These are phyloP conservation scores for Hibiscus syriacus DNA, from an alignment of 345 rosid genomes.

Conservation along the genomic window DNA sequence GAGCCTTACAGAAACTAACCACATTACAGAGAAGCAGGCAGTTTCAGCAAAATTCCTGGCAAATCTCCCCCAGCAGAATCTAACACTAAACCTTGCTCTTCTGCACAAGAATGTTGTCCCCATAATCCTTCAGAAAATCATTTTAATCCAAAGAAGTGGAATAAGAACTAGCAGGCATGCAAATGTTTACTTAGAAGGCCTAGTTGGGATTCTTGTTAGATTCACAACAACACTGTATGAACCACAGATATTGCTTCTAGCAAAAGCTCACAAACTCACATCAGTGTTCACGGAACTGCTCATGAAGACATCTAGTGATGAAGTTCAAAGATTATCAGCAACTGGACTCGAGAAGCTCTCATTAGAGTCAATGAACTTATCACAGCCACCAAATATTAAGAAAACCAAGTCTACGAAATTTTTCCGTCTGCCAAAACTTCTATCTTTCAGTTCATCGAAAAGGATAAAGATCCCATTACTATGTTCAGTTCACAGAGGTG, in stretches of 20 bases:
- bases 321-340: slow-evolving; percentile 79
- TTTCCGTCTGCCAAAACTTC: slow-evolving; percentile 33
- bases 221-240: slow-evolving; percentile 77
- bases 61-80: slow-evolving; percentile 70
- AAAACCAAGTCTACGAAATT: slow-evolving; percentile 39
- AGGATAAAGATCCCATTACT: slow-evolving; percentile 23
- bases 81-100: slow-evolving; percentile 72
- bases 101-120: slow-evolving; percentile 42
- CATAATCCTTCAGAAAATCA: slow-evolving; percentile 40
- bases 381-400: slow-evolving; percentile 40
- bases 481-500: slow-evolving; percentile 69
- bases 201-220: slow-evolving; percentile 73
- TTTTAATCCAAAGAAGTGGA: slow-evolving; percentile 46
- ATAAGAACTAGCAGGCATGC: slow-evolving; percentile 62
- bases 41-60: slow-evolving; percentile 68
- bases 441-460: slow-evolving; percentile 40
- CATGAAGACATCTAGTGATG: slow-evolving; percentile 63
- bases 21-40: slow-evolving; percentile 66
- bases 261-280: slow-evolving; percentile 62
- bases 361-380: slow-evolving; percentile 48
- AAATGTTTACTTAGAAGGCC: slow-evolving; percentile 63
- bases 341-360: slow-evolving; percentile 77
- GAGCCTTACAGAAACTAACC: slow-evolving; percentile 26
- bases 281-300: slow-evolving; percentile 63
- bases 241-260: slow-evolving; percentile 50